These are phyloP conservation scores for Thymus mandschuricus DNA, from an alignment of 257 asterid species.

Conservation along the genomic window DNA sequence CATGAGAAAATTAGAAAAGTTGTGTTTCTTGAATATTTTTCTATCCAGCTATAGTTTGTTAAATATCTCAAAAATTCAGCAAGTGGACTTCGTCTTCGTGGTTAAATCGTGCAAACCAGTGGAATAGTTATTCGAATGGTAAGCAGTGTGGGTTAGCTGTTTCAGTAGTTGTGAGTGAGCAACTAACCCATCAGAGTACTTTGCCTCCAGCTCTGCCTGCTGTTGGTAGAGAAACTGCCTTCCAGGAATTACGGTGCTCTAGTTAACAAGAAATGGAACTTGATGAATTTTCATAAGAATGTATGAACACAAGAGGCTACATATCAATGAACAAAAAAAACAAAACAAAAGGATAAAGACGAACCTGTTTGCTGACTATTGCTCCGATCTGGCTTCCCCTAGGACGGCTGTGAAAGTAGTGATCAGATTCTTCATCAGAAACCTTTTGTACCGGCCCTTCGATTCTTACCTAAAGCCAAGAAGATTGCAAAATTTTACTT, in stretches of 20 bases:
- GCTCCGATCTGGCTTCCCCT: conserved; percentile 85
- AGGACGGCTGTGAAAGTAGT: conserved; percentile 77
- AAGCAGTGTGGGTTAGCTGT: conserved; percentile 16
- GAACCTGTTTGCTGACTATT: conserved; percentile 82
- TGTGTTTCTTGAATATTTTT: background rate
- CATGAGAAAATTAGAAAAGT: background rate
- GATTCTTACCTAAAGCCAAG: conserved; percentile 65
- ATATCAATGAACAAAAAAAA: background rate
- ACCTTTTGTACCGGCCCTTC: conserved; percentile 78
- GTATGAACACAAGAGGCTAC: conserved; percentile 1
- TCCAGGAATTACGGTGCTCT: conserved; percentile 69
- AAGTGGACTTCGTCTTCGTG: conserved; percentile 7
- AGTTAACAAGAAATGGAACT: conserved; percentile 32
- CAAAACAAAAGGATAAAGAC: too few species aligned
- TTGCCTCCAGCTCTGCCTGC: conserved; percentile 60
- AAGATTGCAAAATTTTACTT: background rate
- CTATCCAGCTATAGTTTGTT: too few species aligned
- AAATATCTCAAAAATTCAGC: background rate
- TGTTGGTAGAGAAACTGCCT: conserved; percentile 62
- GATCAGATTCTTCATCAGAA: conserved; percentile 76
- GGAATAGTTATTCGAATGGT: background rate
- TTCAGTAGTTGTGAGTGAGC: conserved; percentile 25
- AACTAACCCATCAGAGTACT: conserved; percentile 70
- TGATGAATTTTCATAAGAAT: conserved; percentile 14
- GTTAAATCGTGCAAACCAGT: conserved; percentile 10